phyloP scores from a whole-genome alignment of 1,139 yeast genomes.

The Diutina siamensis region DNA sequence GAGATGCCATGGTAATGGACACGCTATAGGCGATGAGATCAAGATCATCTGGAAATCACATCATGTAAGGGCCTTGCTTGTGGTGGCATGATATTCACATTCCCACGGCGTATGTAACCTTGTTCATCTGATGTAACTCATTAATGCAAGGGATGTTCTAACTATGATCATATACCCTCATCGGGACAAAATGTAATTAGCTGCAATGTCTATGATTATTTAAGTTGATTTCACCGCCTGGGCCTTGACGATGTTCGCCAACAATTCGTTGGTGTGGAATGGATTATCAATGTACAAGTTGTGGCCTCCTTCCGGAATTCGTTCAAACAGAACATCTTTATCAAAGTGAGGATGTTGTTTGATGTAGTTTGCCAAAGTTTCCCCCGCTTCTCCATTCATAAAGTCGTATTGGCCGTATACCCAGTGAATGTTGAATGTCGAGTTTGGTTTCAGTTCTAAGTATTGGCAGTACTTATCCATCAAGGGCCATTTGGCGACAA shows the following conservation, averaged over 20 bases:
- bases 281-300: constrained; percentile 38
- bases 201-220: not conserved
- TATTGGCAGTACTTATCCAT: constrained; percentile 40
- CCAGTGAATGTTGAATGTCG: constrained; percentile 35
- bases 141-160: too few relatives aligned
- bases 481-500: constrained; percentile 68
- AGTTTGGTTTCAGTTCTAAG: constrained; percentile 7
- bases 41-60: too few relatives aligned
- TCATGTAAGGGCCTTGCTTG: too few relatives aligned
- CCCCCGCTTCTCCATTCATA: constrained; percentile 74
- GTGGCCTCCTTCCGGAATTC: constrained; percentile 33
- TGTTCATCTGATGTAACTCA: too few relatives aligned
- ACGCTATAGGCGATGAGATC: too few relatives aligned
- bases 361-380: constrained; percentile 31
- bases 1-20: too few relatives aligned
- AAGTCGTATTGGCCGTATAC: constrained; percentile 79
- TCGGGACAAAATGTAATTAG: not conserved
- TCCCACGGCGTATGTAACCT: too few relatives aligned
- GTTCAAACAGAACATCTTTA: constrained; percentile 12
- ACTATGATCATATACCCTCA: too few relatives aligned
- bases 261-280: constrained; percentile 38
- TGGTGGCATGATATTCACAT: too few relatives aligned
- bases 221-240: not conserved
- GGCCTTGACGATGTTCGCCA: constrained; percentile 8
- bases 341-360: constrained; percentile 11